Evolutionary conservation across 108 stramenopile species (phyloP), one percentile per base, ranked within the genome.

Genomic region (Fragilaria radians): DNA sequence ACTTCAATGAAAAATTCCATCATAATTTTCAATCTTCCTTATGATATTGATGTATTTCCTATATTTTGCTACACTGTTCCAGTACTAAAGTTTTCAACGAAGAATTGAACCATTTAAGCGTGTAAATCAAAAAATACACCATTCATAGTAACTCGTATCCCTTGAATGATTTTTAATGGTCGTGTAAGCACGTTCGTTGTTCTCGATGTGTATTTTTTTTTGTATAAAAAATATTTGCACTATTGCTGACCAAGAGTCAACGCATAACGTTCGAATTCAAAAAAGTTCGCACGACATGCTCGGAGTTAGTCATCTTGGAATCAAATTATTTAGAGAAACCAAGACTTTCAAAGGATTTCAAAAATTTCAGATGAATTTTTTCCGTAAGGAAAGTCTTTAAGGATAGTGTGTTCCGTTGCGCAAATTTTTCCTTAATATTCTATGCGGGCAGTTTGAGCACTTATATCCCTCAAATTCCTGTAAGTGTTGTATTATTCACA

Each of bases 241-340:
- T n/a, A n/a, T n/a, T n/a, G n/a, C n/a, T n/a, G n/a, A n/a, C 36
- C 36, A 42, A 42, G 36, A 42, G 36, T 14, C 36, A 42, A 42
- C 36, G 36, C 36, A 42, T 14, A 42, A 7, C 14, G 7, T 14
- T 42, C 7, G 11, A 42, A 42, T 42, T 42, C 36, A 42, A 42
- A 42, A 42, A 42, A 11, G 36, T 42, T 7, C 36, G 7, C 11
- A 42, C 14, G 36, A 42, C 36, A 42, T n/a, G n/a, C n/a, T 42
- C 14, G 7, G 36, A 14, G 36, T 11, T 42, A 11, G 36, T 11
- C 14, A 42, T 42, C 36, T 11, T 11, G 14, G 7, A 42, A 11
- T 42, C 36, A 42, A 11, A 42, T 42, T 14, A 11, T 7, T 42
- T 7, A 11, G 14, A 42, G 7, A 42, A 42, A 42, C 7, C 11